Percentiles rank a stretch among this genome's conserved stretches.
Conservation (phyloP, 2,329 filamentous ascomycete species). For the Nemania sp. region DNA sequence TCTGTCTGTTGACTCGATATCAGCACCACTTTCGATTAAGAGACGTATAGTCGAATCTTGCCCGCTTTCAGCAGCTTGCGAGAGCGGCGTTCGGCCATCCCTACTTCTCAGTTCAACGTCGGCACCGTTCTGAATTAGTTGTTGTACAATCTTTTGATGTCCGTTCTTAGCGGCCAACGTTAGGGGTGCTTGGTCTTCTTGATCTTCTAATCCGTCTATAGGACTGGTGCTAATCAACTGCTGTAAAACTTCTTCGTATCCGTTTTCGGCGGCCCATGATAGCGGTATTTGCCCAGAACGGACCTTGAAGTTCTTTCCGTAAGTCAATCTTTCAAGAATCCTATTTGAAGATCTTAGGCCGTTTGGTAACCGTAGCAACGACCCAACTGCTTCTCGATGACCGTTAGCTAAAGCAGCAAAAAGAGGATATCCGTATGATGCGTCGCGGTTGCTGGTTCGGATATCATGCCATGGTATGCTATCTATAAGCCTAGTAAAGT, state of each 20-base stretch:
- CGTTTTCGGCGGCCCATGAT: background rate
- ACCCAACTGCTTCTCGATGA: background rate
- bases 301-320: background rate
- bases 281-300: background rate
- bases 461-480: background rate
- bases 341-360: background rate
- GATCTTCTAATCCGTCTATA: background rate
- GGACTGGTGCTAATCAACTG: background rate
- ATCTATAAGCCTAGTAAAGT: slow-evolving; percentile 6
- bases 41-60: background rate
- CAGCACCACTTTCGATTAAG: background rate
- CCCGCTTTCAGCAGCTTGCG: background rate
- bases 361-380: background rate
- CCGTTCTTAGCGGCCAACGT: background rate
- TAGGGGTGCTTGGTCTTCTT: background rate
- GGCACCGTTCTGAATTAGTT: background rate
- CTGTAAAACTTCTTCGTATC: background rate
- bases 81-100: background rate
- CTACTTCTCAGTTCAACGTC: background rate
- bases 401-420: slow-evolving; percentile 2
- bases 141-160: background rate
- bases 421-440: background rate
- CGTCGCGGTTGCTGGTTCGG: background rate
- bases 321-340: background rate
- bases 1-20: background rate